Base-by-base conservation (phyloP, 164 flowering plant species). In the Amborella trichopoda region DNA sequence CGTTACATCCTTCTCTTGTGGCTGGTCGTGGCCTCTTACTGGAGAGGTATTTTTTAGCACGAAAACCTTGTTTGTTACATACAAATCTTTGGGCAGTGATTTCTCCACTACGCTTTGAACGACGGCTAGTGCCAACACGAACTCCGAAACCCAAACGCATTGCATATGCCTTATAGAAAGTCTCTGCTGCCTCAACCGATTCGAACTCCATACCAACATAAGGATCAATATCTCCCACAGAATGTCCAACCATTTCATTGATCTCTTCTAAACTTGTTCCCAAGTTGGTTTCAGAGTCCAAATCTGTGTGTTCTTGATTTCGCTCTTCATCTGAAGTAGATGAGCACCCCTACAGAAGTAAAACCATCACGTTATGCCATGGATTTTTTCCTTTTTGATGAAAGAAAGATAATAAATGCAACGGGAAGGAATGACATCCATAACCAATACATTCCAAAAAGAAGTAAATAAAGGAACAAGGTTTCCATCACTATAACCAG, bases 131-230 rank as follows among this genome's bases (percentile, higher is more conserved):
- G 58, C 60, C 62, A 42, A 64, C 48, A 46, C 75, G 77, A 28
- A 69, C 60, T 49, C 66, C 69, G 59, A 86, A 86, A 48, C 89
- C 95, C 30, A 64, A 23, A 17, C 69, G 68, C 52, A 76, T 67
- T 0, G 89, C 81, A 64, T 82, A 86, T 36, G 67, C 82, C 45
- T 74, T 77, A 48, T 78, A 86, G 40, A 76, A 78, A 12, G 57
- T 49, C 54, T 67, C 74, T 9, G 82, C 91, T 48, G 80, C 69
- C 61, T 65, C 70, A 50, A 70, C 85, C 14, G 77, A 64, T 32
- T 76, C 76, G 55, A 86, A 86, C 55, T 82, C 83, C 93, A 82
- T 78, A 46, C 85, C 93, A 27, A 76, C 68, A 54, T 60, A 55
- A 18, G 86, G 95, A n/a, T 26, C 21, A 27, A 52, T 26, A 50